Base-by-base conservation (phyloP, 768 basidiomycete genomes). In the Pleurotus eryngii region DNA sequence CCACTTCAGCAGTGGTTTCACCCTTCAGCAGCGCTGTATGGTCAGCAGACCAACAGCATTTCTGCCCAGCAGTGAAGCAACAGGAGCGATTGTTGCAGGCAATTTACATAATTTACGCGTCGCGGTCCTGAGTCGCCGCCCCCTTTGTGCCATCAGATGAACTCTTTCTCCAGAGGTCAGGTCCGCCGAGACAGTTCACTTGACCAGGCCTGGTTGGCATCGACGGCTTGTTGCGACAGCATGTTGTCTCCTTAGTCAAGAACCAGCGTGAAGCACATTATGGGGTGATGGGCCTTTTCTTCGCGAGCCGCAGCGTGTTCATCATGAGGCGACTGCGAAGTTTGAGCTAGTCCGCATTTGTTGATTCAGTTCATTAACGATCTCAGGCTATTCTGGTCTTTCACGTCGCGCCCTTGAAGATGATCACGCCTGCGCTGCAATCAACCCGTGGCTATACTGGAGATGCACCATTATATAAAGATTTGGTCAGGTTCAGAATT, bases 221-320 rank as follows among this genome's bases (percentile, higher is more conserved):
- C 20, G 26, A 24, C 15, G 17, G 27, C 49, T 37, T 15, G 15
- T 50, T 17, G n/a, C 17, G 15, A 37, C 6, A 27, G 26, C 49
- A 35, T 50, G 49, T 30, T 20, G 26, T 50, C 22, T 39, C 39
- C 14, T 54, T 54, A 54, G 51, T 54, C 51, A 54, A 43, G 51
- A n/a, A 18, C 20, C 51, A 42, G 38, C 51, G 27, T 54, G 51
- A 42, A 54, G 37, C 39, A 15, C 17, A 54, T 54, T 26, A 54
- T 42, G 43, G 51, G 51, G 51, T 54, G 51, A 54, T 54, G 51
- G 51, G 51, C 51, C 43, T 54, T 39, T 54, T 22, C 49, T 50
- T 50, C 22, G 51, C 51, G 51, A 54, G 24, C 42, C 20, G 39
- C 51, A 54, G 14, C 51, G 51, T 54, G 51, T 54, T 54, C 38